These are phyloP conservation scores for Didymella glomerata DNA, from an alignment of 2,329 filamentous ascomycete species.

Conservation along the genomic window DNA sequence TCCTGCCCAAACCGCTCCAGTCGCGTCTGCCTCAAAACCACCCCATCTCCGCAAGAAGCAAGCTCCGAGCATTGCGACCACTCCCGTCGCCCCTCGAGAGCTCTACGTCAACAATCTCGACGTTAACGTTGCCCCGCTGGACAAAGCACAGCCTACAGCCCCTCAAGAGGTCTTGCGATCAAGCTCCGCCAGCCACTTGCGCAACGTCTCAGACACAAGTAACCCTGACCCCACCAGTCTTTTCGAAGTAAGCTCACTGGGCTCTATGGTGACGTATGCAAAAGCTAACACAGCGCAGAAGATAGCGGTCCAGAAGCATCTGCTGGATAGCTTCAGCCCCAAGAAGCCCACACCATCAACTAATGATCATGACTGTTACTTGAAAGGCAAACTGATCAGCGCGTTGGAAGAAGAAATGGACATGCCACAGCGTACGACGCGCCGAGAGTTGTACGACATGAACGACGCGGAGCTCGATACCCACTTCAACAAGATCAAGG, in stretches of 20 bases:
- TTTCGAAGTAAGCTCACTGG: neutral
- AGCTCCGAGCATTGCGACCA: neutral
- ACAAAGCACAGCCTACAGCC: neutral
- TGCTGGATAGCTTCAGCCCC: slow-evolving; percentile 6
- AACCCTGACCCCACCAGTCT: too few species aligned
- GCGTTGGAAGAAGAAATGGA: slow-evolving; percentile 28
- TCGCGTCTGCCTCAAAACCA: neutral
- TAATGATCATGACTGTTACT: neutral
- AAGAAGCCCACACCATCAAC: neutral
- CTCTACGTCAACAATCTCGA: neutral
- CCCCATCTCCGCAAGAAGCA: slow-evolving; percentile 4
- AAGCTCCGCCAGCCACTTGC: neutral
- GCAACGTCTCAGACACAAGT: neutral
- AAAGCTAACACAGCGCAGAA: slow-evolving; percentile 7
- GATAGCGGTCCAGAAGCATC: neutral
- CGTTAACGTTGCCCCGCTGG: neutral
- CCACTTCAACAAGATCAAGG: slow-evolving; percentile 4
- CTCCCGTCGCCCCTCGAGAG: neutral
- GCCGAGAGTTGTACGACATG: slow-evolving; percentile 18
- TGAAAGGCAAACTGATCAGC: slow-evolving; percentile 12
- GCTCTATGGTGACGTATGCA: neutral
- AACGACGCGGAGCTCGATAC: slow-evolving; percentile 12
- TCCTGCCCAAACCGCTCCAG: neutral
- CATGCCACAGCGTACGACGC: slow-evolving; percentile 14
- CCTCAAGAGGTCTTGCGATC: neutral